A percentile compares a stretch with the other conserved stretches of the same genome.
phyloP scores from a whole-genome alignment of 2,329 filamentous ascomycete genomes.

The Talaromyces amestolkiae region DNA sequence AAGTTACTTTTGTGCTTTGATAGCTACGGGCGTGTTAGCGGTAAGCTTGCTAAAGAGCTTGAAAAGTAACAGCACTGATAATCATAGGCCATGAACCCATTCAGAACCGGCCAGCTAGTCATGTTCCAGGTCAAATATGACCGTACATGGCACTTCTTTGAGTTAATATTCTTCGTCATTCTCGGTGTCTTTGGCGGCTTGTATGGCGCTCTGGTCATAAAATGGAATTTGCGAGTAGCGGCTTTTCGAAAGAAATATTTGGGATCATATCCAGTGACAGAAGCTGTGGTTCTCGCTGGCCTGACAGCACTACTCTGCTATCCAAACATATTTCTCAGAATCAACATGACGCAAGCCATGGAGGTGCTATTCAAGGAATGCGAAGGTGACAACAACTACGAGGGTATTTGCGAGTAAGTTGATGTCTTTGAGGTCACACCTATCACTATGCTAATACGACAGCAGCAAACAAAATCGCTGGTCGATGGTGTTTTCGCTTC shows the following conservation, averaged over 20 bases:
- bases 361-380: constrained; percentile 95
- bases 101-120: constrained; percentile 92
- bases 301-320: constrained; percentile 92
- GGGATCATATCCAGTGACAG: constrained; percentile 75
- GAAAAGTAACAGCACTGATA: background rate
- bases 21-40: constrained; percentile 86
- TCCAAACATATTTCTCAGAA: constrained; percentile 88
- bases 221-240: constrained; percentile 90
- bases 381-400: constrained; percentile 81
- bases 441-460: constrained; percentile 23
- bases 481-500: constrained; percentile 73
- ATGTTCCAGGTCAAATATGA: constrained; percentile 99
- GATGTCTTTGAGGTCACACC: background rate
- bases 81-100: constrained; percentile 82
- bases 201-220: constrained; percentile 95
- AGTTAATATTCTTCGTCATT: constrained; percentile 85
- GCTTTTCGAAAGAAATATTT: constrained; percentile 94
- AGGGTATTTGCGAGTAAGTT: constrained; percentile 76
- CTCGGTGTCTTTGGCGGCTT: constrained; percentile 90
- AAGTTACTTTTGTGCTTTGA: constrained; percentile 95
- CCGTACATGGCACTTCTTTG: constrained; percentile 96
- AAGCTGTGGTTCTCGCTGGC: constrained; percentile 78
- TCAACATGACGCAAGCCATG: constrained; percentile 99
- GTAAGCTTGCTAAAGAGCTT: constrained; percentile 36
- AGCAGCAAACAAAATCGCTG: constrained; percentile 63